phyloP scores from a whole-genome alignment of 768 basidiomycete genomes.

The Tylopilus plumbeoviolaceoides region DNA sequence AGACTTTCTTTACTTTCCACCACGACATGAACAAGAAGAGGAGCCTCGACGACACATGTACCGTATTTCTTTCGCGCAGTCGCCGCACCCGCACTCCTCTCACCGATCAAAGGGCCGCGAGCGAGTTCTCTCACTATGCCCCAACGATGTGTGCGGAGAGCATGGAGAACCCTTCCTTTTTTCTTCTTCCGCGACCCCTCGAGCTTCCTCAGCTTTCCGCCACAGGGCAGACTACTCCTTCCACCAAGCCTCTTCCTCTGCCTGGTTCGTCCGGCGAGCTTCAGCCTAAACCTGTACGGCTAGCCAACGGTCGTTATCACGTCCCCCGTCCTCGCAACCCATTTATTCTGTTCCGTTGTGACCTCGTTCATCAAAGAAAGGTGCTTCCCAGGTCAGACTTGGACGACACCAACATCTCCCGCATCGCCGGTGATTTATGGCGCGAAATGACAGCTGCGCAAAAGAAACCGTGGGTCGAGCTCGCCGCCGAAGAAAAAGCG shows the following conservation, averaged over 20 bases:
- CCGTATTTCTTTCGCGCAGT: constrained; percentile 25
- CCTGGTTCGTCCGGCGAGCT: constrained; percentile 23
- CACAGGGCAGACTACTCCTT: not conserved
- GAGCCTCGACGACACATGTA: constrained; percentile 32
- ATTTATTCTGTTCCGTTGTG: constrained; percentile 76
- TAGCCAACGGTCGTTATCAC: constrained; percentile 36
- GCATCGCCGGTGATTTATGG: constrained; percentile 68
- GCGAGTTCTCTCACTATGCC: constrained; percentile 4
- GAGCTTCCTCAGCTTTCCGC: constrained; percentile 1
- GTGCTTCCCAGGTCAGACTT: constrained; percentile 51
- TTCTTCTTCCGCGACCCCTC: constrained; percentile 8
- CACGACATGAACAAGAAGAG: constrained; percentile 23
- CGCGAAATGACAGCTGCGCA: constrained; percentile 45
- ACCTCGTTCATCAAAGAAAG: constrained; percentile 62
- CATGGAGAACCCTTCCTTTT: constrained; percentile 3
- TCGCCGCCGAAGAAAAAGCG: constrained; percentile 48
- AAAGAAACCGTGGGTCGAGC: constrained; percentile 46
- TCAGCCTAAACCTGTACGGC: constrained; percentile 14
- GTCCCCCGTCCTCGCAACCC: constrained; percentile 73
- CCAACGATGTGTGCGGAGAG: constrained; percentile 10
- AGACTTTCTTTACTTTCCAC: constrained; percentile 12
- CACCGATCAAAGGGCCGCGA: constrained; percentile 5
- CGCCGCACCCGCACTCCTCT: constrained; percentile 9
- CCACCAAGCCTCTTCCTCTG: constrained; percentile 20
- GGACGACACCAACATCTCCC: constrained; percentile 66